A percentile compares a stretch with the other conserved stretches of the same genome.
Conservation (phyloP, 1,284 basidiomycete genomes). For the Cutaneotrichosporon spelunceum region DNA sequence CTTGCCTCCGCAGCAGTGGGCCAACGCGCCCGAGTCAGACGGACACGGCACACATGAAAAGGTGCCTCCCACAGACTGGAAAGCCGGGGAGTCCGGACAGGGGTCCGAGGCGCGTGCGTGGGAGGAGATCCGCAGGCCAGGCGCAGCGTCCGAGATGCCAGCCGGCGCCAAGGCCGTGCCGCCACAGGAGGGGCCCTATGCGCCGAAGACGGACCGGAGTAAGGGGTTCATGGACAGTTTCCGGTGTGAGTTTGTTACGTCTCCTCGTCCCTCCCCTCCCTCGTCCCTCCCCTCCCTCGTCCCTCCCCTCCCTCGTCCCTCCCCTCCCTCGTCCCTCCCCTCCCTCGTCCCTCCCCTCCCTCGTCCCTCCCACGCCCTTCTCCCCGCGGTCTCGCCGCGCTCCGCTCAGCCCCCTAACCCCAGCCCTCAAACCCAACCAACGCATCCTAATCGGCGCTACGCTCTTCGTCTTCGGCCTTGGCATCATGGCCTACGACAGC, state of each 20-base stretch:
- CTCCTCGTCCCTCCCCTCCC: neutral
- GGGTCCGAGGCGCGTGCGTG: neutral
- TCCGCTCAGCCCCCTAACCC: too few relatives aligned
- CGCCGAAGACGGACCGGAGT: slow-evolving; percentile 9
- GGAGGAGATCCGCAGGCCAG: neutral
- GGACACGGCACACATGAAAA: neutral
- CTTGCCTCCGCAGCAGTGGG: neutral
- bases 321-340: neutral
- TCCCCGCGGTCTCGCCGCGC: neutral
- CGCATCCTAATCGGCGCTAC: slow-evolving; percentile 15
- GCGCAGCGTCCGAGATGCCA: neutral
- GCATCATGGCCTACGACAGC: slow-evolving; percentile 11
- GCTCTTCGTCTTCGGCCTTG: slow-evolving; percentile 12
- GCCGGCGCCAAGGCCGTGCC: neutral
- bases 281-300: slow-evolving; percentile 1
- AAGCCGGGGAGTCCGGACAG: neutral
- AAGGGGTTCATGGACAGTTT: slow-evolving; percentile 16
- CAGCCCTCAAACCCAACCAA: slow-evolving; percentile 19
- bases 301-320: neutral
- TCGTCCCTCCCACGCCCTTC: neutral
- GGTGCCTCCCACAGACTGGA: neutral
- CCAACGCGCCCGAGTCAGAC: slow-evolving; percentile 5
- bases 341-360: too few relatives aligned
- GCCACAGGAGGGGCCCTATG: neutral
- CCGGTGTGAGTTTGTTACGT: slow-evolving; percentile 10